These are phyloP conservation scores for Bipolaris zeicola DNA, from an alignment of 2,329 filamentous ascomycete genomes.

Conservation along the genomic window DNA sequence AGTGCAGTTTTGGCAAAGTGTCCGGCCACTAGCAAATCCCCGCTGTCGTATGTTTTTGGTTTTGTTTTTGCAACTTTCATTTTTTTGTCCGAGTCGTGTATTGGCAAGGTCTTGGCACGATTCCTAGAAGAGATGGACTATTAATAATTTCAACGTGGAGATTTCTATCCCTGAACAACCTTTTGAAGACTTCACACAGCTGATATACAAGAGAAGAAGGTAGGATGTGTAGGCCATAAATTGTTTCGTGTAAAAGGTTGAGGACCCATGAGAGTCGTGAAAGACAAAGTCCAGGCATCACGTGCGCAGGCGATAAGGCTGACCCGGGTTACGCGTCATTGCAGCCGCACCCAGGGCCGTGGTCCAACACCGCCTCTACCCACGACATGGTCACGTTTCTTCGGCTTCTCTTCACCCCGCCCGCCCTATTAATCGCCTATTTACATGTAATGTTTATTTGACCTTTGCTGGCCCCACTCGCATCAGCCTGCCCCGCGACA, in stretches of 20 bases:
- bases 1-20: too few species aligned
- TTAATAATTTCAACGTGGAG: too few species aligned
- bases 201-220: too few species aligned
- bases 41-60: too few species aligned
- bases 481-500: neutral
- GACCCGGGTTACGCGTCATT: conserved; percentile 25
- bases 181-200: too few species aligned
- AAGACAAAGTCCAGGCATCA: conserved; percentile 6
- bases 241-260: too few species aligned
- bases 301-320: conserved; percentile 18
- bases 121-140: too few species aligned
- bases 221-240: neutral
- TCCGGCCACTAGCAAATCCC: too few species aligned
- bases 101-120: too few species aligned
- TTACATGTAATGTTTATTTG: conserved; percentile 21
- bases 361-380: neutral
- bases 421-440: conserved; percentile 6
- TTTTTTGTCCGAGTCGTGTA: too few species aligned
- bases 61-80: too few species aligned
- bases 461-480: neutral
- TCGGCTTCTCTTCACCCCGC: conserved; percentile 3
- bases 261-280: neutral
- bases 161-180: too few species aligned
- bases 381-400: conserved; percentile 3
- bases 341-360: conserved; percentile 4